Evolutionary conservation across 2,329 filamentous ascomycete genomes (phyloP), one percentile per base, ranked within the genome.

Genomic region (Neodidymelliopsis sp.): DNA sequence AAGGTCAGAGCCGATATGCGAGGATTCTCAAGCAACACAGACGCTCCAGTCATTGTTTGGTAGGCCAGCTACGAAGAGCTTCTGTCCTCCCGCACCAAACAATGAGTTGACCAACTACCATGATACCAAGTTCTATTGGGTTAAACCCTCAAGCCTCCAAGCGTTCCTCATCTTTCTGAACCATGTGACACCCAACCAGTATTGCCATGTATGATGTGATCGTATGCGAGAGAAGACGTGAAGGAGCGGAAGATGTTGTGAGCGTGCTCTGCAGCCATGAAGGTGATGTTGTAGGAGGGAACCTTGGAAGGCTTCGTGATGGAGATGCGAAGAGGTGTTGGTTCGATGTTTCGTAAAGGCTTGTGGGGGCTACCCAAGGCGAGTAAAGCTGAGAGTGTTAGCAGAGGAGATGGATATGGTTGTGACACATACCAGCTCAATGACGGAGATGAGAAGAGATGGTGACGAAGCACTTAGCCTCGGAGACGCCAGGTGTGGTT

Each of bases 91-190:
- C 20, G 30, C 44, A 48, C 44, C 36, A 41, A 22, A 41, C 24
- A 19, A 36, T 27, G 44, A 36, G n/a, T 19, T 33, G 16, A 41
- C 46, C 31, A 33, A 22, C 10, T 31, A 36, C 33, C 34, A 38
- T 38, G 18, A 23, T 43, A 34, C 34, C 46, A 44, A 25, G 29
- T 29, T 42, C 25, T 34, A 6, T 43, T 39, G 28, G 27, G 18
- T 18, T 6, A 16, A 1, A 38, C 11, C 27, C 25, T 38, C 38
- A 43, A 49, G 39, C 34, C 13, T 39, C 46, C 16, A 43, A 39
- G 39, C 45, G 27, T 23, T 43, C 45, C 38, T 43, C 38, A 29
- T 49, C 45, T 38, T 49, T 42, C 38, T 43, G 33, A 49, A 43
- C 33, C 45, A 27, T 43, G 38, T 23, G 45, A 43, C 27, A 49